Base-by-base conservation (phyloP, 2,329 filamentous ascomycete species). In the Penicillium janthinellum region DNA sequence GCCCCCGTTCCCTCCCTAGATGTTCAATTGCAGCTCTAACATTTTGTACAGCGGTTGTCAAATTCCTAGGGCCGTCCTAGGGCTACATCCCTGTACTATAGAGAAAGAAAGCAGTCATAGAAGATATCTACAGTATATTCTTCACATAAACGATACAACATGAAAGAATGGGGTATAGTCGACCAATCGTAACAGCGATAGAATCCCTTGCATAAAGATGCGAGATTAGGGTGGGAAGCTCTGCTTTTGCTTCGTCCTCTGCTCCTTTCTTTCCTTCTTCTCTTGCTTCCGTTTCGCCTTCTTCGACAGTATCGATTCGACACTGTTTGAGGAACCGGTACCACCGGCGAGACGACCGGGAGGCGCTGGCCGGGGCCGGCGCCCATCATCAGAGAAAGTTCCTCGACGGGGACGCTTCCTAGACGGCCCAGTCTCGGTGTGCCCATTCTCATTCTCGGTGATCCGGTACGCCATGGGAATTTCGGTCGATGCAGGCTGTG, bases 1-100 rank as follows among this genome's bases (percentile, higher is more conserved):
- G 10, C 17, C 38, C 10, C 12, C 14, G 10, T 42, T 28, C 22
- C 14, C n/a, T 20, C 5, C 6, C 15, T 6, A 37, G 3, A 17
- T 31, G 1, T 15, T 25, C 1, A 11, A n/a, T 37, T 39, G 31
- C 10, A 34, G 31, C 17, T 20, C 64, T 69, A 52, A 72, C 56
- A 28, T 11, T 55, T 22, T 22, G 28, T 42, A 28, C 58, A 76
- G 74, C 70, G 47, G 74, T 75, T 37, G 65, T 76, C 6, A 72
- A 71, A 42, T 77, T 77, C 48, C 62, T 77, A 48, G 57, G 60
- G 70, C 47, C 64, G 54, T 52, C 56, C 47, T 58, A 50, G 12
- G 35, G 12, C 12, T 39, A 48, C 28, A 17, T 39, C 14, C 20
- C 25, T 45, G 39, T 15, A 51, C 8, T 2, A 35, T 57, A 51